These are phyloP conservation scores for Microdochium paspali DNA, from an alignment of 2,329 filamentous ascomycete genomes.

Conservation along the genomic window DNA sequence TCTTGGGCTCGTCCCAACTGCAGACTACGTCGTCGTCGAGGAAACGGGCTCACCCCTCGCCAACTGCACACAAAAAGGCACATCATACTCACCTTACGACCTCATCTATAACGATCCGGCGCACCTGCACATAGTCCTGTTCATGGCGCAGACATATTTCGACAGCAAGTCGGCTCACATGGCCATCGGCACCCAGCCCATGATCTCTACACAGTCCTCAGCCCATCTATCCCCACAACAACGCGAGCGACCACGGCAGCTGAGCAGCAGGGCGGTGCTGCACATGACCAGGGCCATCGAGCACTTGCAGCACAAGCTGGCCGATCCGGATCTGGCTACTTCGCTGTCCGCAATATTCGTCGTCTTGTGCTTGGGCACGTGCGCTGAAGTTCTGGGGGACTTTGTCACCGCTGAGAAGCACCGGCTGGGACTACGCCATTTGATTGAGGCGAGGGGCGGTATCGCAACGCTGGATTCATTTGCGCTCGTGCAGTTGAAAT, in stretches of 20 bases:
- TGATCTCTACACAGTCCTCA: background rate
- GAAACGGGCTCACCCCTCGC: background rate
- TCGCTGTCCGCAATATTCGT: background rate
- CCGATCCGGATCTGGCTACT: background rate
- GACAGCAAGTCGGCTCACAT: background rate
- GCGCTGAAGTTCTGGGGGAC: background rate
- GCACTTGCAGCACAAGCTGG: background rate
- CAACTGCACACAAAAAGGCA: background rate
- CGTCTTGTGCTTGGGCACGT: background rate
- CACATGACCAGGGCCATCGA: background rate
- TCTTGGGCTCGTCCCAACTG: background rate
- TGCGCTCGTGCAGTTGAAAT: background rate
- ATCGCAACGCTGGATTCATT: background rate
- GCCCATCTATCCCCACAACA: background rate
- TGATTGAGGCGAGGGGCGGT: background rate
- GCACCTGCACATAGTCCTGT: background rate
- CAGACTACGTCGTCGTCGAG: background rate
- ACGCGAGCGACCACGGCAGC: background rate
- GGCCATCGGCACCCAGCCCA: background rate
- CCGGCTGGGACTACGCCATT: background rate
- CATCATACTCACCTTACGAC: background rate
- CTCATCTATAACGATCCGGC: background rate
- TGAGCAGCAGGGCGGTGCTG: background rate
- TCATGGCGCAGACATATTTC: background rate
- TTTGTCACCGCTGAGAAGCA: background rate